Evolutionary conservation across 2,329 filamentous ascomycete genomes (phyloP).

Genomic region (Pyrenochaeta sp.): DNA sequence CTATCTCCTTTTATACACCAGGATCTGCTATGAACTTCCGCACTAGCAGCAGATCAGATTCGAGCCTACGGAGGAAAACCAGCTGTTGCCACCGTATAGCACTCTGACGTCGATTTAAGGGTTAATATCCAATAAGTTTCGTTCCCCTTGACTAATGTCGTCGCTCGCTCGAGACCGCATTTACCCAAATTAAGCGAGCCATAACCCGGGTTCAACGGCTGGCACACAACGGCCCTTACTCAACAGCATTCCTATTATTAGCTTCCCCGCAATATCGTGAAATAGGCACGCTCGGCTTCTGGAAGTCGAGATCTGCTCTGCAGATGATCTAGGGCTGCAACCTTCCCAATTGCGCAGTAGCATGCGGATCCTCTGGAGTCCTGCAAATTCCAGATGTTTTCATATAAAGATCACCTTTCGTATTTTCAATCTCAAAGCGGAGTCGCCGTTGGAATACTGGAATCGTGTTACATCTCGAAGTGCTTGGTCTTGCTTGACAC

Average conservation of each 20-base stretch:
- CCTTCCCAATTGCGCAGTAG: background rate
- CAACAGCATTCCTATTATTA: conserved; percentile 12
- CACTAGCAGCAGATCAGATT: background rate
- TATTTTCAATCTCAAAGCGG: conserved; percentile 1
- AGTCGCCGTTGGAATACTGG: too few species aligned
- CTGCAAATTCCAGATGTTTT: background rate
- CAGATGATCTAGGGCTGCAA: conserved; percentile 7
- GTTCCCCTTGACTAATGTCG: conserved; percentile 3
- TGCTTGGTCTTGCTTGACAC: too few species aligned
- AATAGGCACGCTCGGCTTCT: conserved; percentile 10
- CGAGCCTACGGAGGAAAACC: conserved; percentile 5
- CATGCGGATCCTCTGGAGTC: too few species aligned
- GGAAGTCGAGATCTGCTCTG: conserved; percentile 8
- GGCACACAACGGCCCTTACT: conserved; percentile 3
- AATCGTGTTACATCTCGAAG: too few species aligned
- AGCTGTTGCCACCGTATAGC: conserved; percentile 22
- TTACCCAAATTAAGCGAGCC: conserved; percentile 28
- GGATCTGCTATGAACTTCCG: background rate
- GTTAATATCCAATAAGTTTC: conserved; percentile 20
- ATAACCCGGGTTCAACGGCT: conserved; percentile 7
- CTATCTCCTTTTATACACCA: conserved; percentile 13
- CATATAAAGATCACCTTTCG: background rate
- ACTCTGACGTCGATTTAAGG: conserved; percentile 25
- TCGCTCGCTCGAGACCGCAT: conserved; percentile 15
- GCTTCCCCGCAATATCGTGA: conserved; percentile 18